Conservation (phyloP, 352 stramenopile genomes). For the Thraustochytrium striatum region DNA sequence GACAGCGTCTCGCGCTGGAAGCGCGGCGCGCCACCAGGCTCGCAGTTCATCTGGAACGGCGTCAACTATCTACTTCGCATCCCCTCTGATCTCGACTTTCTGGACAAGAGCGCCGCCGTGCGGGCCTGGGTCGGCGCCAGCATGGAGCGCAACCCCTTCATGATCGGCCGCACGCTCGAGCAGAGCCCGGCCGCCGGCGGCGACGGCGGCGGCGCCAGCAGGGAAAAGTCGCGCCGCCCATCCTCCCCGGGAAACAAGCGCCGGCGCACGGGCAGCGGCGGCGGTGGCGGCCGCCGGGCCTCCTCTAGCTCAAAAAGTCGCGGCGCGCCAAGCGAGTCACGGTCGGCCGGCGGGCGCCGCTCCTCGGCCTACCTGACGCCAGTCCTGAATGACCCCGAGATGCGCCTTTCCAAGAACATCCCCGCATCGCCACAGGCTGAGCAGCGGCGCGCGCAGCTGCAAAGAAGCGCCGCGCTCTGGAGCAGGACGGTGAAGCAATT, state of each 20-base stretch:
- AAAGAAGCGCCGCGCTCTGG: constrained; percentile 57
- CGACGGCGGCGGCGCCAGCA: too few species aligned
- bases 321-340: constrained; percentile 22
- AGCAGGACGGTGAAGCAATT: too few species aligned
- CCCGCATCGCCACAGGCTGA: constrained; percentile 28
- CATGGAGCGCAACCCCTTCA: constrained; percentile 76
- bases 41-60: constrained; percentile 76
- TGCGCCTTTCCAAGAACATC: neutral
- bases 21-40: constrained; percentile 47
- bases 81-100: constrained; percentile 77
- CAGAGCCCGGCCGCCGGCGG: constrained; percentile 45
- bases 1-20: constrained; percentile 71
- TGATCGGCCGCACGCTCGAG: constrained; percentile 73
- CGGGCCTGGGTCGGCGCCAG: constrained; percentile 74
- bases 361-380: constrained; percentile 66
- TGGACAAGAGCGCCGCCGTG: constrained; percentile 62
- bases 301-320: too few species aligned
- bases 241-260: too few species aligned
- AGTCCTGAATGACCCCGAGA: constrained; percentile 71
- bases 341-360: neutral
- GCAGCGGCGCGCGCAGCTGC: constrained; percentile 21
- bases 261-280: too few species aligned
- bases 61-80: constrained; percentile 86
- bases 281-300: too few species aligned
- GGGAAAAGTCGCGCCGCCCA: too few species aligned